Conservation (phyloP, 108 stramenopile species). For the Skeletonema menzelii region DNA sequence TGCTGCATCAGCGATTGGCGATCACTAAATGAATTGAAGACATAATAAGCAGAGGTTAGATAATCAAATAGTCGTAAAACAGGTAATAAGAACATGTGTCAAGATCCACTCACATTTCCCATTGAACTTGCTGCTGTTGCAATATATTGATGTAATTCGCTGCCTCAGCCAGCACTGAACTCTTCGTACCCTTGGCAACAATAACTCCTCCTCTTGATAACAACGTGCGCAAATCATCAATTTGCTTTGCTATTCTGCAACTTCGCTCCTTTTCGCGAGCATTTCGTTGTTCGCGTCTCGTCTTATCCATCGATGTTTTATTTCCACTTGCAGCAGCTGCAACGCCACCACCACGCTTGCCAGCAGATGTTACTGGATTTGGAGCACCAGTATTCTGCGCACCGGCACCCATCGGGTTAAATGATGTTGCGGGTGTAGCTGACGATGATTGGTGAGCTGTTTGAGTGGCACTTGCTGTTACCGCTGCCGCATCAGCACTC, state of each 20-base stretch:
- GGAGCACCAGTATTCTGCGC: not conserved
- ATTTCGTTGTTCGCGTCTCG: conserved; percentile 83
- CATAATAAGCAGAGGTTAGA: not conserved
- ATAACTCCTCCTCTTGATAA: conserved; percentile 84
- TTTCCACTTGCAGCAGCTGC: not conserved
- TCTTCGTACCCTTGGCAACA: conserved; percentile 90
- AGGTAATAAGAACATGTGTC: not conserved
- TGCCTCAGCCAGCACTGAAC: conserved; percentile 83
- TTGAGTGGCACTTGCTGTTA: not conserved
- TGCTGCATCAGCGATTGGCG: conserved; percentile 72
- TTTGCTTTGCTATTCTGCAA: conserved; percentile 84
- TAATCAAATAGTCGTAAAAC: not conserved
- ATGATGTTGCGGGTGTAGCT: not conserved
- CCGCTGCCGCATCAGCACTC: not conserved
- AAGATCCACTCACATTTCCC: conserved; percentile 70
- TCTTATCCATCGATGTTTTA: conserved; percentile 35
- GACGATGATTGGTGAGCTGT: not conserved
- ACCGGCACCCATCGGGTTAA: not conserved
- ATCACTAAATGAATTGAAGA: conserved; percentile 6
- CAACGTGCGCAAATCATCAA: conserved; percentile 74
- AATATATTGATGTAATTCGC: conserved; percentile 86
- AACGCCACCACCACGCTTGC: conserved; percentile 15
- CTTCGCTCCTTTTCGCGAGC: conserved; percentile 88
- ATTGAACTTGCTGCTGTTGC: conserved; percentile 86
- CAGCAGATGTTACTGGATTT: conserved; percentile 6